A percentile compares a stretch with the other conserved stretches of the same genome.
These are phyloP conservation scores for Phytophthora europaea DNA, from an alignment of 352 stramenopile genomes.

Conservation along the genomic window DNA sequence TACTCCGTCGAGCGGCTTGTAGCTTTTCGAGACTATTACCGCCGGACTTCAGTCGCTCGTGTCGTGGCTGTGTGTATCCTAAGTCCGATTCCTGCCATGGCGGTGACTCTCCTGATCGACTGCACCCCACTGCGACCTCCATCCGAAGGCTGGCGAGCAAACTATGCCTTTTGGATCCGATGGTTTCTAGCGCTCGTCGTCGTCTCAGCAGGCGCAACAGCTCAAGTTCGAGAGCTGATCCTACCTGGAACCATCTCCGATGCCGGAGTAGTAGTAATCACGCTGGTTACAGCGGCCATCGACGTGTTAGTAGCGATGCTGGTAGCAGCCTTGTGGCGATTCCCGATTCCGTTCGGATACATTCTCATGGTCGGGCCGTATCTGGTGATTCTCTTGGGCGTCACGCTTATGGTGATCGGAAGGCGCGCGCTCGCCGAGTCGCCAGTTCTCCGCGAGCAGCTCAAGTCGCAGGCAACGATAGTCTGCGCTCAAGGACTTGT, in stretches of 20 bases:
- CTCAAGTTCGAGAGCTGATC: constrained; percentile 22
- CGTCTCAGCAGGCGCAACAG: constrained; percentile 4
- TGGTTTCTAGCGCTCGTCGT: constrained; percentile 13
- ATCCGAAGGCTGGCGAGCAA: constrained; percentile 20
- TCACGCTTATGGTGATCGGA: constrained; percentile 10
- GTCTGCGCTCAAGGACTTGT: constrained; percentile 19
- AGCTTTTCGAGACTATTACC: constrained; percentile 14
- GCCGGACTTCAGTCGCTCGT: constrained; percentile 3
- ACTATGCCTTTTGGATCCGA: constrained; percentile 33
- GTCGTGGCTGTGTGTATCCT: constrained; percentile 13
- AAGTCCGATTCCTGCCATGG: constrained; percentile 20
- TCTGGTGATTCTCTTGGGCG: constrained; percentile 2
- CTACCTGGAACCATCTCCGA: constrained; percentile 6
- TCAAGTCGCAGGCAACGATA: constrained; percentile 12
- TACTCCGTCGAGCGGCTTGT: constrained; percentile 20
- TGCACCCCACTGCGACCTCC: constrained; percentile 27
- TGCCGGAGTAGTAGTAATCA: constrained; percentile 5
- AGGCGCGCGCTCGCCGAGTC: background rate
- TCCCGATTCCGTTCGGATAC: constrained; percentile 34
- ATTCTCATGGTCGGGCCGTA: constrained; percentile 14
- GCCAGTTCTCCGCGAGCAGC: constrained; percentile 8
- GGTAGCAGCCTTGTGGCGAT: constrained; percentile 13
- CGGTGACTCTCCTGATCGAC: constrained; percentile 21
- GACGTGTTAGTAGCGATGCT: constrained; percentile 12
- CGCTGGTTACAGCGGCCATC: background rate